Evolutionary conservation across 345 rosid species (phyloP).

Genomic region (Sonneratia caseolaris): DNA sequence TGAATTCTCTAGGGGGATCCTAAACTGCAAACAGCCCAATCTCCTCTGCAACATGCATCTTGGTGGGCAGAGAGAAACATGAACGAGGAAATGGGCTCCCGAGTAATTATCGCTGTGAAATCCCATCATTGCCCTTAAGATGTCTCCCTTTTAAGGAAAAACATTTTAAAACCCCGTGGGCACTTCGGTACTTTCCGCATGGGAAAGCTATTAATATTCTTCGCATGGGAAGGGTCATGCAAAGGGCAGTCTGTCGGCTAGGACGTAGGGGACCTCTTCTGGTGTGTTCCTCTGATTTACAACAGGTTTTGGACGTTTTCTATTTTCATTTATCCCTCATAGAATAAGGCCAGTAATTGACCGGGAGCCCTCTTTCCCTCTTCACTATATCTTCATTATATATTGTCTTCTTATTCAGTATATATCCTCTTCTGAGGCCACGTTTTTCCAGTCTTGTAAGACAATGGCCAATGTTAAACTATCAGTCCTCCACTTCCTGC

Average conservation of each 20-base stretch:
- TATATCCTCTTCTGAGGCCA: not conserved
- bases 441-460: not conserved
- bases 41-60: constrained; percentile 2
- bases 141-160: not conserved
- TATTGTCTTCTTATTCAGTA: not conserved
- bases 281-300: constrained; percentile 2
- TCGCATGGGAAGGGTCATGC: constrained; percentile 7
- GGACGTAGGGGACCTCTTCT: constrained; percentile 10
- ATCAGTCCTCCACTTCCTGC: constrained; percentile 4
- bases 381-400: not conserved
- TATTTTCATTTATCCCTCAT: constrained; percentile 8
- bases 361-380: constrained; percentile 7
- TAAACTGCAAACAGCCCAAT: not conserved
- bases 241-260: constrained; percentile 9
- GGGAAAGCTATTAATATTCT: constrained; percentile 2
- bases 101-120: not conserved
- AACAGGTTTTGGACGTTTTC: constrained; percentile 1
- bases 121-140: constrained; percentile 9
- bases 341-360: constrained; percentile 6
- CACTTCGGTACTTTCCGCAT: constrained; percentile 3
- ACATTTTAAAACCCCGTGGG: not conserved
- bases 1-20: constrained; percentile 4
- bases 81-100: constrained; percentile 3
- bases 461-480: not conserved
- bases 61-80: constrained; percentile 1